A percentile compares a stretch with the other conserved stretches of the same genome.
phyloP scores from a whole-genome alignment of 352 stramenopile genomes.

The Pythium guiyangense region DNA sequence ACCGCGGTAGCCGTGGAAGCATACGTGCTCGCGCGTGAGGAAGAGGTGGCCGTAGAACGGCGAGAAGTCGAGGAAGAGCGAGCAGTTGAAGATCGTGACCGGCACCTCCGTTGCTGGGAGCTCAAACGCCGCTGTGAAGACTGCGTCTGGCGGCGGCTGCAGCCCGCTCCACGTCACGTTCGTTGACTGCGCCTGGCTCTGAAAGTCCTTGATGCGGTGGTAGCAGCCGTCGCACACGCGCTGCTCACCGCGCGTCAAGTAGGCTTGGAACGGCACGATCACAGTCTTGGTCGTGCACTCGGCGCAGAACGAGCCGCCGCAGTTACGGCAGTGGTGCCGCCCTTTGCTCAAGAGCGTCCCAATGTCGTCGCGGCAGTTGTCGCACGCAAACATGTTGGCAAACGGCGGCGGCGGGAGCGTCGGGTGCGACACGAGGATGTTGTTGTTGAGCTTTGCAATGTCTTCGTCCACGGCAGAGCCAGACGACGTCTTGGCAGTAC shows the following conservation, averaged over 20 bases:
- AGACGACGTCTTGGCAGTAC: too few relatives aligned
- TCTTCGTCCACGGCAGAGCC: constrained; percentile 32
- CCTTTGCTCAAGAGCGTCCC: constrained; percentile 63
- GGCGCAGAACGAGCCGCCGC: constrained; percentile 68
- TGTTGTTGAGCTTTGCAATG: constrained; percentile 27
- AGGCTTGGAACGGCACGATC: constrained; percentile 58
- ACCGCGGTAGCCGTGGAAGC: constrained; percentile 51
- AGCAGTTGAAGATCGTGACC: constrained; percentile 32
- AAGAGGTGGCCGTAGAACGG: constrained; percentile 74
- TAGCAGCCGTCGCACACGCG: too few relatives aligned
- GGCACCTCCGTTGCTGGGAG: too few relatives aligned
- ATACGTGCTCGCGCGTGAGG: constrained; percentile 65
- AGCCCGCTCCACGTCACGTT: too few relatives aligned
- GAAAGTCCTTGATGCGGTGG: too few relatives aligned
- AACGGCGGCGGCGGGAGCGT: constrained; percentile 60
- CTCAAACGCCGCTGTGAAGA: too few relatives aligned
- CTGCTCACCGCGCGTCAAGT: constrained; percentile 32
- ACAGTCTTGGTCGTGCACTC: constrained; percentile 49
- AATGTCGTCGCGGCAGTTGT: constrained; percentile 70
- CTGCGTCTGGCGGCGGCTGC: too few relatives aligned
- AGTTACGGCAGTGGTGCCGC: constrained; percentile 79
- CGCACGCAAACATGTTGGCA: constrained; percentile 74
- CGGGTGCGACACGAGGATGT: constrained; percentile 44
- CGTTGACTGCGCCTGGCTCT: too few relatives aligned
- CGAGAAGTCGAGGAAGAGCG: constrained; percentile 63